Conservation (phyloP, 225 moss, liverwort and hornwort genomes). For the Bryum argenteum region DNA sequence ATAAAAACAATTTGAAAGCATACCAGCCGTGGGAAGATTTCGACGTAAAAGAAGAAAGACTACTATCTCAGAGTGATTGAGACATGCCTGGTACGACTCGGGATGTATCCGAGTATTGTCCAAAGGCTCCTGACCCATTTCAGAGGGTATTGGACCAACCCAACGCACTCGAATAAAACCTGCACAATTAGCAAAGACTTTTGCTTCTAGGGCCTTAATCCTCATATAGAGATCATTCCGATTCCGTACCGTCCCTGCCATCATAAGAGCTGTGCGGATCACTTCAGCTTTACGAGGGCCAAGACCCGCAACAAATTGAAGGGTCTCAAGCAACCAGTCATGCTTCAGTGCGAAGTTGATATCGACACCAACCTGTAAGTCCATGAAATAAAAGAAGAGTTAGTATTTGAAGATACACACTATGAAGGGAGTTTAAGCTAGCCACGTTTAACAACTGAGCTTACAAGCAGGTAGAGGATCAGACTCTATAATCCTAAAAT, state of each 20-base stretch:
- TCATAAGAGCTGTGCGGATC: conserved; percentile 72
- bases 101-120: conserved; percentile 95
- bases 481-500: conserved; percentile 11
- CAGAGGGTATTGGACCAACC: conserved; percentile 71
- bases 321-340: conserved; percentile 85
- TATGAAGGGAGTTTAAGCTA: conserved; percentile 11
- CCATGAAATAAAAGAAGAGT: conserved; percentile 34
- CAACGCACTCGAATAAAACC: conserved; percentile 86
- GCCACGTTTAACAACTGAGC: conserved; percentile 12
- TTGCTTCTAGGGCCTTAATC: conserved; percentile 67
- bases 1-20: conserved; percentile 16
- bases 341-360: conserved; percentile 83
- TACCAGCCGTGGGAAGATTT: conserved; percentile 5
- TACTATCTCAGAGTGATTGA: conserved; percentile 10
- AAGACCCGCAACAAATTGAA: conserved; percentile 89
- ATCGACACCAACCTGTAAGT: conserved; percentile 79
- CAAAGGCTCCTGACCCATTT: conserved; percentile 70
- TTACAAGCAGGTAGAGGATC: conserved; percentile 8
- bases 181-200: conserved; percentile 81
- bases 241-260: conserved; percentile 62
- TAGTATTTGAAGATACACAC: conserved; percentile 16
- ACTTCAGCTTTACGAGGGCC: conserved; percentile 93
- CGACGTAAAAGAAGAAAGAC: conserved; percentile 7
- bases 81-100: conserved; percentile 71
- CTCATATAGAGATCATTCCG: conserved; percentile 73